Conservation (phyloP, 306 rosid species). For the Sphenostylis stenocarpa region DNA sequence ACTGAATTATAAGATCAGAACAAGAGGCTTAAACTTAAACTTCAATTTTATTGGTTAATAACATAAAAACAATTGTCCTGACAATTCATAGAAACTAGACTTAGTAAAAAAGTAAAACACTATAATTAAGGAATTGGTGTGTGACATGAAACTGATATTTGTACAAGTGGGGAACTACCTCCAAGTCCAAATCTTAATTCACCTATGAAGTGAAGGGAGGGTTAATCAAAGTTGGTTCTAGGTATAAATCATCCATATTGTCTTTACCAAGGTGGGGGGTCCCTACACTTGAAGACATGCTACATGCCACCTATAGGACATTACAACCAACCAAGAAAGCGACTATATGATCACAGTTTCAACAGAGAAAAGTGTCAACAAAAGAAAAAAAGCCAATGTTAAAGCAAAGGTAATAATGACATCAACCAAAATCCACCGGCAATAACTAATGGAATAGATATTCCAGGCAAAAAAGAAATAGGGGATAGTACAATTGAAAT, state of each 20-base stretch:
- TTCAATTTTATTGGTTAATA: no score
- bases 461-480: slow-evolving; percentile 2
- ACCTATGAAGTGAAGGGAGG: not conserved
- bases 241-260: slow-evolving; percentile 17
- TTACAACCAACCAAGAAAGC: slow-evolving; percentile 37
- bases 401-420: slow-evolving; percentile 52
- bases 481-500: slow-evolving; percentile 20
- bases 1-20: not conserved
- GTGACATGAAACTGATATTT: not conserved
- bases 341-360: slow-evolving; percentile 35
- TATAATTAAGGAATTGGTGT: not conserved
- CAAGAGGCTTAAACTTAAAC: not conserved
- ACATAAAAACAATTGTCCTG: not conserved
- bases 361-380: slow-evolving; percentile 38
- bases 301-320: slow-evolving; percentile 36
- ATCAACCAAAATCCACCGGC: slow-evolving; percentile 49
- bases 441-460: slow-evolving; percentile 41
- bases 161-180: not conserved
- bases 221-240: slow-evolving; percentile 20
- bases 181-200: not conserved
- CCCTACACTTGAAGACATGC: slow-evolving; percentile 20
- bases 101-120: not conserved
- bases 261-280: slow-evolving; percentile 33
- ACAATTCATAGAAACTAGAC: not conserved
- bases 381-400: slow-evolving; percentile 43